A percentile compares a stretch with the other conserved stretches of the same genome.
These are phyloP conservation scores for Fusarium sp. DNA, from an alignment of 2,329 filamentous ascomycete species.

Conservation along the genomic window DNA sequence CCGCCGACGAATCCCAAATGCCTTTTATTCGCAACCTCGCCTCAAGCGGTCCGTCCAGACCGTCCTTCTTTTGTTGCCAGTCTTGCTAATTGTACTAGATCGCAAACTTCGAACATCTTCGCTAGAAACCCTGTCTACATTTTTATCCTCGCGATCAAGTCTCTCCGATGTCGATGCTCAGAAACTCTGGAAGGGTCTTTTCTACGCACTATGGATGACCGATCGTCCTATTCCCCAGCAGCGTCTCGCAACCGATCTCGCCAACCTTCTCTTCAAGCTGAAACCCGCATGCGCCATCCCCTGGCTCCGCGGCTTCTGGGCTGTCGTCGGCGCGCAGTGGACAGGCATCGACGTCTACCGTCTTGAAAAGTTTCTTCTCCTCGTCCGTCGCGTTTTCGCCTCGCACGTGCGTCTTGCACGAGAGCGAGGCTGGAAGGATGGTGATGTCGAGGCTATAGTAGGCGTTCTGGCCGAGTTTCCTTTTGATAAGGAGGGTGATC, in stretches of 20 bases:
- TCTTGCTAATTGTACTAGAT: constrained; percentile 62
- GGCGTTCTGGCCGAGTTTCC: constrained; percentile 46
- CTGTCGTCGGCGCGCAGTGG: constrained; percentile 76
- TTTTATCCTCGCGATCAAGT: constrained; percentile 71
- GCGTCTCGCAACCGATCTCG: constrained; percentile 81
- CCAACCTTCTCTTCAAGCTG: constrained; percentile 70
- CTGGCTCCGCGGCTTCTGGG: constrained; percentile 76
- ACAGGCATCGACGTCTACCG: constrained; percentile 79
- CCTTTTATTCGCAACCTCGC: constrained; percentile 87
- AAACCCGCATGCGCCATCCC: constrained; percentile 56
- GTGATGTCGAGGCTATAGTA: constrained; percentile 44
- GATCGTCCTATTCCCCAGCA: constrained; percentile 91
- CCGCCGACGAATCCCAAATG: constrained; percentile 59
- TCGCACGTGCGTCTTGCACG: constrained; percentile 68
- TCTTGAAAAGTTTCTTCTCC: constrained; percentile 92
- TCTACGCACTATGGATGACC: constrained; percentile 94
- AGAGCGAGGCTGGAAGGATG: constrained; percentile 51
- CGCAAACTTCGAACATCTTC: constrained; percentile 81
- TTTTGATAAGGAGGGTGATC: constrained; percentile 50
- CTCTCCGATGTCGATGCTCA: constrained; percentile 78
- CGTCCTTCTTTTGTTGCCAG: background rate
- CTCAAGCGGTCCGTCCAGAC: constrained; percentile 77
- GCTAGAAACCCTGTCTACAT: constrained; percentile 79
- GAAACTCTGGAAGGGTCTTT: constrained; percentile 95
- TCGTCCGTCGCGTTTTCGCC: constrained; percentile 82